phyloP scores from a whole-genome alignment of 768 basidiomycete genomes.

The Erythrobasidium yunnanense region DNA sequence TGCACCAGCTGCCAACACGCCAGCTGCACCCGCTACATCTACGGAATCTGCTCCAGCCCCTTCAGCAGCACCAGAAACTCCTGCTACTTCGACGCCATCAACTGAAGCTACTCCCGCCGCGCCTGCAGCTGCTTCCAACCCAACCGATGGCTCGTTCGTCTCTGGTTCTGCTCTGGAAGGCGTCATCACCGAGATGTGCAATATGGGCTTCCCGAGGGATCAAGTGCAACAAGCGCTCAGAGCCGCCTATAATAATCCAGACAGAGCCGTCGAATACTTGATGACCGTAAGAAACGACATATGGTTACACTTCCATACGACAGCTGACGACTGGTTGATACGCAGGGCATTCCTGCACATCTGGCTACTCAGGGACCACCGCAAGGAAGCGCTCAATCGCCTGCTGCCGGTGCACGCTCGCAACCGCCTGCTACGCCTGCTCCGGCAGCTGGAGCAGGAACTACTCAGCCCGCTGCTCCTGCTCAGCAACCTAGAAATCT shows the following conservation, averaged over 20 bases:
- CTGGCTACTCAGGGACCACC: constrained; percentile 43
- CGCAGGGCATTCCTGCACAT: constrained; percentile 68
- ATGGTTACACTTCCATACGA: constrained; percentile 17
- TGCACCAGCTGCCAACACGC: constrained; percentile 38
- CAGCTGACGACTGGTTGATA: constrained; percentile 29
- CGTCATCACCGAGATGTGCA: constrained; percentile 69
- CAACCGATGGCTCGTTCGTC: constrained; percentile 54
- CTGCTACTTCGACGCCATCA: constrained; percentile 37
- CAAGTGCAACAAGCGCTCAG: constrained; percentile 73
- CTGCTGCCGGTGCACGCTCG: constrained; percentile 44
- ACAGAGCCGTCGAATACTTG: constrained; percentile 94
- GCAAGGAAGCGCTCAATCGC: constrained; percentile 41
- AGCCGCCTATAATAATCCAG: constrained; percentile 94
- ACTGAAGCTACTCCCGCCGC: constrained; percentile 31
- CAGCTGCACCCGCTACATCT: constrained; percentile 39
- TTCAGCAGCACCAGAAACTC: constrained; percentile 31
- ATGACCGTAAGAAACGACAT: constrained; percentile 57
- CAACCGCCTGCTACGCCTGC: constrained; percentile 38
- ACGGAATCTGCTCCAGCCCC: constrained; percentile 28
- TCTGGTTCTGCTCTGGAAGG: constrained; percentile 64
- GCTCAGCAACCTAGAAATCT: constrained; percentile 58
- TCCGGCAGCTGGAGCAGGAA: constrained; percentile 41
- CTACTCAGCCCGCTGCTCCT: constrained; percentile 31
- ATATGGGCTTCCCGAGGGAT: constrained; percentile 87
- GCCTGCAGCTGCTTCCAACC: constrained; percentile 37